Evolutionary conservation across 2,329 filamentous ascomycete species (phyloP).

Genomic region (Pestalotiopsis fici): DNA sequence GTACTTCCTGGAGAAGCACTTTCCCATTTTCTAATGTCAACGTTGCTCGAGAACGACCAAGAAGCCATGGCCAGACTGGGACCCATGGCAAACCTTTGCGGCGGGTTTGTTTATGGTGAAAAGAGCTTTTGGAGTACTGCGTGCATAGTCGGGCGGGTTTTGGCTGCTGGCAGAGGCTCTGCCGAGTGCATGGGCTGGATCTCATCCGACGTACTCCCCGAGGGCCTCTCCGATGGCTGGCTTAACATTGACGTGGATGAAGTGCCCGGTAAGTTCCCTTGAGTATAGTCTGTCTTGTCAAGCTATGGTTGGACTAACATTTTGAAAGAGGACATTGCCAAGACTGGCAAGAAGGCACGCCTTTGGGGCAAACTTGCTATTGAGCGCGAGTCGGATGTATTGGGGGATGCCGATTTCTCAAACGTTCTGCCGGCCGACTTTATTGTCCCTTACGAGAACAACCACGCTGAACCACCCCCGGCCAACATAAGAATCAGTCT

Average conservation of each 20-base stretch:
- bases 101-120: constrained; percentile 63
- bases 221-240: constrained; percentile 56
- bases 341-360: constrained; percentile 55
- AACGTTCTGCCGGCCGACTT: constrained; percentile 63
- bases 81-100: constrained; percentile 61
- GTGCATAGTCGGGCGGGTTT: constrained; percentile 64
- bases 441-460: constrained; percentile 59
- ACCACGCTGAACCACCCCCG: constrained; percentile 49
- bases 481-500: constrained; percentile 49
- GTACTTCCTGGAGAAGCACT: constrained; percentile 65
- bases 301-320: constrained; percentile 15
- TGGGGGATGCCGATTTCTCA: constrained; percentile 57
- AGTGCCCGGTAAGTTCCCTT: constrained; percentile 44
- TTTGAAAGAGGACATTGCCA: constrained; percentile 46
- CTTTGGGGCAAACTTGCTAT: constrained; percentile 62
- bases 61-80: constrained; percentile 60
- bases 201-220: constrained; percentile 59
- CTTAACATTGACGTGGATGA: constrained; percentile 58
- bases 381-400: constrained; percentile 60
- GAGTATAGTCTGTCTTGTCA: not conserved
- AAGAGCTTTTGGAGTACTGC: constrained; percentile 72
- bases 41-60: constrained; percentile 65
- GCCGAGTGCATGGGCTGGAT: constrained; percentile 71
- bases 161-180: constrained; percentile 63
- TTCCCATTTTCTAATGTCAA: constrained; percentile 66